Percentiles rank a stretch among this genome's conserved stretches.
These are phyloP conservation scores for Hericium erinaceus DNA, from an alignment of 768 basidiomycete genomes.

Conservation along the genomic window DNA sequence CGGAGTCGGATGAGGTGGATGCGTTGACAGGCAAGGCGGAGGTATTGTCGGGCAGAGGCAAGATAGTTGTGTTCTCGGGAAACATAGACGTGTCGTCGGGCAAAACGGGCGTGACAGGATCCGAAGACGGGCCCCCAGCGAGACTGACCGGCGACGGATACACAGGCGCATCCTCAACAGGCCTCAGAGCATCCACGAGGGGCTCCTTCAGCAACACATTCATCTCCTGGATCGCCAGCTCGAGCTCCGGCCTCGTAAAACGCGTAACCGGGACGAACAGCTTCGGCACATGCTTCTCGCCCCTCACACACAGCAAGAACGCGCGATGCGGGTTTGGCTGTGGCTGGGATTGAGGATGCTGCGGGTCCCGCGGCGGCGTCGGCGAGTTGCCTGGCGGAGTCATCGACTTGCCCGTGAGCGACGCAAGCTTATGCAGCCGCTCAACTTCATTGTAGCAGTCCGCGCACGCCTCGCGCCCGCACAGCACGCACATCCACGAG, in stretches of 20 bases:
- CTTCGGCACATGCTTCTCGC: slow-evolving; percentile 55
- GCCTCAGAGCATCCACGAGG: not conserved
- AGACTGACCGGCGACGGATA: too few species aligned
- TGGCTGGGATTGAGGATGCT: slow-evolving; percentile 49
- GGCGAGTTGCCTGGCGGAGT: slow-evolving; percentile 22
- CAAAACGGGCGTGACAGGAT: too few species aligned
- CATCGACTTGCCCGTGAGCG: slow-evolving; percentile 37
- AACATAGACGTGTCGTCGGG: too few species aligned
- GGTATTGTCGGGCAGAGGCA: too few species aligned
- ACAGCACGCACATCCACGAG: slow-evolving; percentile 82
- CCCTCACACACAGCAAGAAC: slow-evolving; percentile 49
- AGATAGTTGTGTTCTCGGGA: too few species aligned
- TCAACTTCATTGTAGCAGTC: slow-evolving; percentile 70
- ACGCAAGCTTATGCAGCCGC: slow-evolving; percentile 49
- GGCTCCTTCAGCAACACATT: slow-evolving; percentile 32
- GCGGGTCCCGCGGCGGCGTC: slow-evolving; percentile 16
- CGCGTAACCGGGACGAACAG: slow-evolving; percentile 77
- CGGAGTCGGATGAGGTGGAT: too few species aligned
- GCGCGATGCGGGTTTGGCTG: slow-evolving; percentile 50
- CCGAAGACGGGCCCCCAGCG: too few species aligned
- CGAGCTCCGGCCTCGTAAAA: slow-evolving; percentile 57
- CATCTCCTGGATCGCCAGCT: slow-evolving; percentile 63
- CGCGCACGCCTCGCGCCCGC: slow-evolving; percentile 83
- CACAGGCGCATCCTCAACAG: not conserved
- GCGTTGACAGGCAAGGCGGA: too few species aligned